A percentile compares a stretch with the other conserved stretches of the same genome.
These are phyloP conservation scores for Taiozyma onychis DNA, from an alignment of 1,139 yeast species.

Conservation along the genomic window DNA sequence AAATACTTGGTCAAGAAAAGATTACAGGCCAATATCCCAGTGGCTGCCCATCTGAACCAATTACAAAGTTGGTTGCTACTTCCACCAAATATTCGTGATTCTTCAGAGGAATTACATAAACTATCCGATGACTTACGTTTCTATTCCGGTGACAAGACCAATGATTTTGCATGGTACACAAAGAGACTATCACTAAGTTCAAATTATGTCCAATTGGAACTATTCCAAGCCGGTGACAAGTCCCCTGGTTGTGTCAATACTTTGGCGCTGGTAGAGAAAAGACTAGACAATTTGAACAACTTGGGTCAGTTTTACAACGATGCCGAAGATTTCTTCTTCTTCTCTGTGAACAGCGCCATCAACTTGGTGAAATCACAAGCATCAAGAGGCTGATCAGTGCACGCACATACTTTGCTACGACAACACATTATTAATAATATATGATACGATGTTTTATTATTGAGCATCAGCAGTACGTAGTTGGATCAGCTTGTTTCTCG, in stretches of 20 bases:
- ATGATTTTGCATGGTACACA: slow-evolving; percentile 92
- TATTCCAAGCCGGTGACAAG: slow-evolving; percentile 77
- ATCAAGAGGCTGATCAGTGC: slow-evolving; percentile 47
- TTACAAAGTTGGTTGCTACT: slow-evolving; percentile 30
- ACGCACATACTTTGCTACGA: background rate
- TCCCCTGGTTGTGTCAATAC: slow-evolving; percentile 54
- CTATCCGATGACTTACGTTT: slow-evolving; percentile 80
- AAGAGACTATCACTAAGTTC: slow-evolving; percentile 68
- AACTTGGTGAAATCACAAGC: slow-evolving; percentile 70
- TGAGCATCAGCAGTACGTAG: slow-evolving; percentile 29
- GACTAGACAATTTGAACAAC: slow-evolving; percentile 47
- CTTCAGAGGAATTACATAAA: slow-evolving; percentile 59
- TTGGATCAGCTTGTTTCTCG: slow-evolving; percentile 44
- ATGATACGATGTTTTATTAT: background rate
- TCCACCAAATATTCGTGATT: slow-evolving; percentile 27
- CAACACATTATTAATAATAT: slow-evolving; percentile 1
- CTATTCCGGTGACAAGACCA: slow-evolving; percentile 75
- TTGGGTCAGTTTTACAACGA: slow-evolving; percentile 58
- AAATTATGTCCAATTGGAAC: slow-evolving; percentile 66
- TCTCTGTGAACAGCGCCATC: slow-evolving; percentile 59
- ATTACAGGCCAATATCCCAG: slow-evolving; percentile 54
- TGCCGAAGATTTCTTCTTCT: slow-evolving; percentile 69
- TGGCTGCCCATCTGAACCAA: slow-evolving; percentile 36
- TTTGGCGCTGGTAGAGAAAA: slow-evolving; percentile 54
- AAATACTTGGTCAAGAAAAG: slow-evolving; percentile 53